phyloP scores from a whole-genome alignment of 192 early-diverging fungal genomes.

The Haplosporangium gracile region DNA sequence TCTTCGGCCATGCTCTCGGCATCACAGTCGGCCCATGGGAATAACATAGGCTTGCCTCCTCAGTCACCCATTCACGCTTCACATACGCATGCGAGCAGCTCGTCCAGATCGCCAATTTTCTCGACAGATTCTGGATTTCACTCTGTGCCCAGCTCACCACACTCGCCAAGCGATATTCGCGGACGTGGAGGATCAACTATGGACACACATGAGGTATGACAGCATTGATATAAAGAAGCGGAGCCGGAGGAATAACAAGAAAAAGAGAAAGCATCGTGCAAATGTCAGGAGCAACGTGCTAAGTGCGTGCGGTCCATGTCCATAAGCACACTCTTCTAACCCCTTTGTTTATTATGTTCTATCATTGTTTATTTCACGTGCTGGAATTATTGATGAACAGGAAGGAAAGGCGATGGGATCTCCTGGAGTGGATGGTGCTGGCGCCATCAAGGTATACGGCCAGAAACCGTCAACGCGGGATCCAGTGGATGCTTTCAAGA shows the following conservation, averaged over 20 bases:
- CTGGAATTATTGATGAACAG: constrained; percentile 2
- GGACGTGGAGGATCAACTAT: constrained; percentile 18
- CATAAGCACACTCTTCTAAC: not conserved
- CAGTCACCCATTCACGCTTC: constrained; percentile 45
- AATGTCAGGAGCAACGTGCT: not conserved
- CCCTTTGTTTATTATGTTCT: not conserved
- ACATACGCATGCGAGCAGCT: constrained; percentile 7
- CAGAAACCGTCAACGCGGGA: constrained; percentile 68
- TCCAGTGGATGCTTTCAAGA: constrained; percentile 83
- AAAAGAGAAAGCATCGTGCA: not conserved
- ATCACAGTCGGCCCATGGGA: constrained; percentile 18
- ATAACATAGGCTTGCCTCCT: constrained; percentile 16
- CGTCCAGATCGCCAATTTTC: constrained; percentile 29
- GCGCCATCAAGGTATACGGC: constrained; percentile 89
- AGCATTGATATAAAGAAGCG: not conserved
- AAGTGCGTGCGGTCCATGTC: not conserved
- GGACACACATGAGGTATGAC: constrained; percentile 34
- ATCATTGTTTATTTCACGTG: not conserved
- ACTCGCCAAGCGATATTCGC: constrained; percentile 46
- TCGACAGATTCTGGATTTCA: constrained; percentile 53
- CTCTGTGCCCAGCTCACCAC: constrained; percentile 50
- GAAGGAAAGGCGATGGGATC: constrained; percentile 36
- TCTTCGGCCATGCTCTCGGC: constrained; percentile 38
- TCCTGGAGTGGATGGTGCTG: constrained; percentile 51
- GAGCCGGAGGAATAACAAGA: not conserved